These are phyloP conservation scores for Uncinocarpus reesii DNA, from an alignment of 2,329 filamentous ascomycete genomes.

Conservation along the genomic window DNA sequence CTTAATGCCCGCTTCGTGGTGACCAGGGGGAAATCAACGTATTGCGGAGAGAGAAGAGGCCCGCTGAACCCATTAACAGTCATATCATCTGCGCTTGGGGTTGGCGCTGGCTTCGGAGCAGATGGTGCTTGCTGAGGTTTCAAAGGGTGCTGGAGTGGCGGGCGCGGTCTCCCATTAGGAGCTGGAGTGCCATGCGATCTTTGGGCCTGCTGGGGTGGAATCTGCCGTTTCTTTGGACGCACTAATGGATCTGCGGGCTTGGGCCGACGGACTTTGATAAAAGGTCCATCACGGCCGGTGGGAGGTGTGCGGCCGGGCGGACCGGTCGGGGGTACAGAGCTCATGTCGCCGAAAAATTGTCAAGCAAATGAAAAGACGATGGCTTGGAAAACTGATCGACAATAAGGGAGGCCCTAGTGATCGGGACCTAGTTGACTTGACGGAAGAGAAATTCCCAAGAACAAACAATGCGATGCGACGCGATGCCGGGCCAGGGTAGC, in stretches of 20 bases:
- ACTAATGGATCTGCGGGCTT: constrained; percentile 54
- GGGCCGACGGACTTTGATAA: constrained; percentile 39
- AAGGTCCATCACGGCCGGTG: constrained; percentile 39
- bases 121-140: constrained; percentile 17
- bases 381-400: too few relatives aligned
- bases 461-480: too few relatives aligned
- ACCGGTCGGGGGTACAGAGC: constrained; percentile 34
- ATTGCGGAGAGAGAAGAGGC: constrained; percentile 31
- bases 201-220: constrained; percentile 19
- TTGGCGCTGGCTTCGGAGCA: constrained; percentile 18
- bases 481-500: too few relatives aligned
- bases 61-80: constrained; percentile 36
- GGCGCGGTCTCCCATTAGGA: constrained; percentile 22
- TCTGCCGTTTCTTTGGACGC: constrained; percentile 45
- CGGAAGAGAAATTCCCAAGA: too few relatives aligned
- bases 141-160: constrained; percentile 14
- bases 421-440: too few relatives aligned
- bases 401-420: too few relatives aligned
- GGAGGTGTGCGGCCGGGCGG: constrained; percentile 38
- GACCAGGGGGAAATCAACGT: constrained; percentile 57
- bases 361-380: background rate
- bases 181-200: constrained; percentile 6
- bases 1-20: constrained; percentile 72
- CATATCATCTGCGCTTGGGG: constrained; percentile 24
- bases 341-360: constrained; percentile 16